Percentiles rank a stretch among this genome's conserved stretches.
phyloP scores from a whole-genome alignment of 495 filamentous ascomycete genomes.

The Amorphotheca resinae region DNA sequence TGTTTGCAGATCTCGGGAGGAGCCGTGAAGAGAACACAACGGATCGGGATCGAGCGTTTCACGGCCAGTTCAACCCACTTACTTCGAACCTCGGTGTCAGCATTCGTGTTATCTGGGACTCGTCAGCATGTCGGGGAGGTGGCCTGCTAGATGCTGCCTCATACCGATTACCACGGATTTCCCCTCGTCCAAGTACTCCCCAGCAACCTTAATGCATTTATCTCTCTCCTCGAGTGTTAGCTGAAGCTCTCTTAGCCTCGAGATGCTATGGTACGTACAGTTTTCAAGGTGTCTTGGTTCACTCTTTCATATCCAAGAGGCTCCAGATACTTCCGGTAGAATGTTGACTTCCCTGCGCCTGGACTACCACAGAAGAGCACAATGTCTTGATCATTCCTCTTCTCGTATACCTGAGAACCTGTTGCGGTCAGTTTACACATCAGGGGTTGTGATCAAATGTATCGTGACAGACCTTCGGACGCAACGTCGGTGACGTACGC shows the following conservation, averaged over 20 bases:
- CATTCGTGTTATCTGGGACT: constrained; percentile 78
- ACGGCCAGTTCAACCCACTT: constrained; percentile 65
- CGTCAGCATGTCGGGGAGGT: constrained; percentile 4
- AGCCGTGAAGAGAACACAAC: constrained; percentile 77
- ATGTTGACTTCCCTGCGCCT: constrained; percentile 81
- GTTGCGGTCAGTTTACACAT: constrained; percentile 3
- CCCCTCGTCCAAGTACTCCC: constrained; percentile 46
- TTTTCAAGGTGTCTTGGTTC: constrained; percentile 86
- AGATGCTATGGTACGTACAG: constrained; percentile 33
- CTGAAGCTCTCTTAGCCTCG: constrained; percentile 3
- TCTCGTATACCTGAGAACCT: constrained; percentile 36
- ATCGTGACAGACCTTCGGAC: constrained; percentile 8
- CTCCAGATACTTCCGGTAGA: constrained; percentile 68
- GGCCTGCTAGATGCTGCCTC: no score
- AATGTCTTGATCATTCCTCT: constrained; percentile 55
- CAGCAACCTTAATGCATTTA: constrained; percentile 73
- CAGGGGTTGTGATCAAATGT: neutral
- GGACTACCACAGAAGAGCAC: constrained; percentile 82
- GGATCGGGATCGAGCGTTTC: constrained; percentile 59
- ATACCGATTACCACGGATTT: constrained; percentile 64
- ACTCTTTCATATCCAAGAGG: constrained; percentile 72
- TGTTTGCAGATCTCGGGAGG: constrained; percentile 65
- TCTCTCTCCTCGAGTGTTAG: constrained; percentile 39
- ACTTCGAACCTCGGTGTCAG: constrained; percentile 58
- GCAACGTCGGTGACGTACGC: constrained; percentile 25